phyloP scores from a whole-genome alignment of 805 yeast species.

The Saccharomycopsis sp. region DNA sequence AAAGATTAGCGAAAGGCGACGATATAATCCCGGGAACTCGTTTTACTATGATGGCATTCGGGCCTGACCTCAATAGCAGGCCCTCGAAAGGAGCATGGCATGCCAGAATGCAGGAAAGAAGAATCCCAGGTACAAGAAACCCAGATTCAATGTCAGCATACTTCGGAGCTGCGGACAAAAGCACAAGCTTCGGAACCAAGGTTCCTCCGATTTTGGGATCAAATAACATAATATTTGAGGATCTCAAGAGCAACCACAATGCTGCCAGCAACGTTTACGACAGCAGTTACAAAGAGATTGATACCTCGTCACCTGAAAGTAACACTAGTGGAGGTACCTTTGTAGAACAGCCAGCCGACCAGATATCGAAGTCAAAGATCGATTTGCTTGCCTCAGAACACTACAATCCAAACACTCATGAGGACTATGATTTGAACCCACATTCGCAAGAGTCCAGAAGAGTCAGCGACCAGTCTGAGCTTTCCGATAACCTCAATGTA shows the following conservation, averaged over 20 bases:
- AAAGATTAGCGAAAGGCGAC: slow-evolving; percentile 1
- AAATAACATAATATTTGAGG: neutral
- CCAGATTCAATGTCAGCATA: neutral
- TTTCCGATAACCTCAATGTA: neutral
- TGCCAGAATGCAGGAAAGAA: neutral
- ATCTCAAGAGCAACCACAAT: neutral
- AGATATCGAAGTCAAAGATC: neutral
- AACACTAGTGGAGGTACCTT: neutral
- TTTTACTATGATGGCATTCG: neutral
- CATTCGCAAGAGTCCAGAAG: neutral
- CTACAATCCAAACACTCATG: neutral
- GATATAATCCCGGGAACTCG: neutral
- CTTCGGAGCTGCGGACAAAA: neutral
- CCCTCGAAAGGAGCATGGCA: neutral
- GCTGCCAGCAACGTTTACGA: neutral
- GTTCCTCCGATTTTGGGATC: neutral
- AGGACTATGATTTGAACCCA: neutral
- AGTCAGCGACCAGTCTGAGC: neutral
- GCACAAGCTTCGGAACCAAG: neutral
- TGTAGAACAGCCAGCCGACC: neutral
- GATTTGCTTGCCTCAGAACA: neutral
- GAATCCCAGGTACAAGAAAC: neutral
- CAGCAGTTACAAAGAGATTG: neutral
- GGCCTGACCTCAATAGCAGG: neutral
- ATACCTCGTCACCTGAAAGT: neutral